Conservation (phyloP, 2,329 filamentous ascomycete species). For the Pleurostoma richardsiae region DNA sequence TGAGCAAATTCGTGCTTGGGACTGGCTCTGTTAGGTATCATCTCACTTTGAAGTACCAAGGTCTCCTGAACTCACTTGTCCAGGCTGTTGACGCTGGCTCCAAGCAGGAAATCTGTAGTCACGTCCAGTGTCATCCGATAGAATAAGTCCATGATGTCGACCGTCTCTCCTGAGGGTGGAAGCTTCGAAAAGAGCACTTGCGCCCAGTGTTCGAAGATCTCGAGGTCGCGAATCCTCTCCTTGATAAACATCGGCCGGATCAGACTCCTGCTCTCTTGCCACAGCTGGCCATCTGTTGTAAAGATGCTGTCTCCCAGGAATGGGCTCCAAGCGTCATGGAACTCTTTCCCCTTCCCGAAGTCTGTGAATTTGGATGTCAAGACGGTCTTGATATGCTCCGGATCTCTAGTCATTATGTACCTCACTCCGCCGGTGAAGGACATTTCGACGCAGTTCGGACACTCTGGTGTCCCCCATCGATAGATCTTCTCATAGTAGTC, state of each 20-base stretch:
- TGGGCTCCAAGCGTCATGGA: constrained; percentile 35
- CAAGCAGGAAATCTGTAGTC: constrained; percentile 64
- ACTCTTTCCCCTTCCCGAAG: constrained; percentile 40
- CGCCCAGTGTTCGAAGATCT: constrained; percentile 57
- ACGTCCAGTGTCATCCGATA: constrained; percentile 63
- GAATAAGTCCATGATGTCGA: constrained; percentile 59
- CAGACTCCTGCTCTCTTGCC: constrained; percentile 48
- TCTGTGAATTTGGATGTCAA: constrained; percentile 52
- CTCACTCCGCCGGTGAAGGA: constrained; percentile 22
- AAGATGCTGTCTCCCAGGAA: constrained; percentile 55
- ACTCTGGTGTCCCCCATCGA: constrained; percentile 17
- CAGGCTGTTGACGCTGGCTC: constrained; percentile 46
- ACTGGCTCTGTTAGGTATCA: constrained; percentile 23
- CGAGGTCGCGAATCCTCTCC: constrained; percentile 41
- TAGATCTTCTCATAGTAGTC: constrained; percentile 24
- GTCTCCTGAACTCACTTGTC: constrained; percentile 25
- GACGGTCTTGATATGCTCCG: constrained; percentile 52
- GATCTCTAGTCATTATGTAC: constrained; percentile 44
- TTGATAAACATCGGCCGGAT: constrained; percentile 49
- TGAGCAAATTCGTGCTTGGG: constrained; percentile 57
- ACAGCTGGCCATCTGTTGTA: constrained; percentile 43
- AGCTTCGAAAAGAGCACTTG: constrained; percentile 53
- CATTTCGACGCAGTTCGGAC: constrained; percentile 30
- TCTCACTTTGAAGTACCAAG: not conserved
- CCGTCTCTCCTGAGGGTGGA: constrained; percentile 43